Conservation (phyloP, 257 asterid species). For the Catharanthus roseus region DNA sequence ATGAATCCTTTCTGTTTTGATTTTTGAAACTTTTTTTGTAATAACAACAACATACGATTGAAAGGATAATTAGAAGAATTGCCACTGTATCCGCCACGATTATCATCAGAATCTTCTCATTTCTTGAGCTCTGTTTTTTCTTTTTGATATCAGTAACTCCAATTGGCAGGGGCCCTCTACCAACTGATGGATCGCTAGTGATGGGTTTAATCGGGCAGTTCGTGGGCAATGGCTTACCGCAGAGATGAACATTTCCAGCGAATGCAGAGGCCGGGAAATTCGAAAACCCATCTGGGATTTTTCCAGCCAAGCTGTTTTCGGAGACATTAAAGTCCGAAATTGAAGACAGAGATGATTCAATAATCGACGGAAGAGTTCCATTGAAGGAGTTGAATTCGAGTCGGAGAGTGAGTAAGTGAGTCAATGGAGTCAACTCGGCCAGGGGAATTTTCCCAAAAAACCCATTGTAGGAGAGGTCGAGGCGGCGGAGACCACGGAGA, state of each 20-base stretch:
- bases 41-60: slow-evolving; percentile 26
- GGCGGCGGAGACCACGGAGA: slow-evolving; percentile 23
- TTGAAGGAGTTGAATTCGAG: slow-evolving; percentile 30
- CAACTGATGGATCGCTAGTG: not conserved
- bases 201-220: slow-evolving; percentile 14
- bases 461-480: slow-evolving; percentile 29
- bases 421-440: slow-evolving; percentile 24
- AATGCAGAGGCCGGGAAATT: slow-evolving; percentile 28
- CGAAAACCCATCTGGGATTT: slow-evolving; percentile 29
- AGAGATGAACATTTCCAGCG: slow-evolving; percentile 27
- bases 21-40: slow-evolving; percentile 15
- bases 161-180: slow-evolving; percentile 12
- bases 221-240: slow-evolving; percentile 29
- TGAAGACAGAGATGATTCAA: not conserved
- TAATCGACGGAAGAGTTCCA: slow-evolving; percentile 18
- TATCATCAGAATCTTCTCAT: slow-evolving; percentile 19
- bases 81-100: slow-evolving; percentile 21
- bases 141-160: slow-evolving; percentile 16
- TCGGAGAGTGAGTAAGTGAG: slow-evolving; percentile 30
- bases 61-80: slow-evolving; percentile 7
- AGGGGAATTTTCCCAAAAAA: slow-evolving; percentile 26
- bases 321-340: slow-evolving; percentile 25
- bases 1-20: not conserved
- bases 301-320: slow-evolving; percentile 21
- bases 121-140: slow-evolving; percentile 22